phyloP scores from a whole-genome alignment of 176 grass and related monocot species.

The Eremochloa ophiuroides region DNA sequence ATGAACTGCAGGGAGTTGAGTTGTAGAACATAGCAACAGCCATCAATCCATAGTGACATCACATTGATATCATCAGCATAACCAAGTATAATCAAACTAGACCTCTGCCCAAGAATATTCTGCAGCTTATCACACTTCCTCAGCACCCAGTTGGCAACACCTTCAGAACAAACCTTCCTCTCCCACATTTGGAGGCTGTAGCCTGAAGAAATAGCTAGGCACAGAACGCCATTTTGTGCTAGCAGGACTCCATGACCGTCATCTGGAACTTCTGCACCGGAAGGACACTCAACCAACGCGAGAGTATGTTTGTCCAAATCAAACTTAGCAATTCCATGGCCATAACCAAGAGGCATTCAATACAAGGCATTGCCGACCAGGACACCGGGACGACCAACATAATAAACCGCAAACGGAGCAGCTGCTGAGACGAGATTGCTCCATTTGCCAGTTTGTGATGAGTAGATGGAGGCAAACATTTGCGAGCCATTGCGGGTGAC shows the following conservation, averaged over 20 bases:
- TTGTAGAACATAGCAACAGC: neutral
- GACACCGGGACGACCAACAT: neutral
- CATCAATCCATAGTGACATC: neutral
- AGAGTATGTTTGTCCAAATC: neutral
- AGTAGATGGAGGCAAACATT: neutral
- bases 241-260: neutral
- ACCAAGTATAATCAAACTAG: neutral
- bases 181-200: neutral
- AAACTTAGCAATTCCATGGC: neutral
- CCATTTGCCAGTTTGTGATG: neutral
- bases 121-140: neutral
- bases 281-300: neutral
- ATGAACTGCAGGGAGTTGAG: neutral
- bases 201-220: neutral
- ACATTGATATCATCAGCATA: slow-evolving; percentile 7
- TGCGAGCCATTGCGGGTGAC: neutral
- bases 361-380: slow-evolving; percentile 2
- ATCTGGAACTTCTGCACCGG: neutral
- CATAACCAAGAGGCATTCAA: neutral
- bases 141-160: slow-evolving; percentile 8
- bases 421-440: neutral
- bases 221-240: neutral
- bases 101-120: neutral
- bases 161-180: slow-evolving; percentile 18
- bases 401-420: neutral